Conservation (phyloP, 139 green algal species). For the Ettlia oleoabundans region DNA sequence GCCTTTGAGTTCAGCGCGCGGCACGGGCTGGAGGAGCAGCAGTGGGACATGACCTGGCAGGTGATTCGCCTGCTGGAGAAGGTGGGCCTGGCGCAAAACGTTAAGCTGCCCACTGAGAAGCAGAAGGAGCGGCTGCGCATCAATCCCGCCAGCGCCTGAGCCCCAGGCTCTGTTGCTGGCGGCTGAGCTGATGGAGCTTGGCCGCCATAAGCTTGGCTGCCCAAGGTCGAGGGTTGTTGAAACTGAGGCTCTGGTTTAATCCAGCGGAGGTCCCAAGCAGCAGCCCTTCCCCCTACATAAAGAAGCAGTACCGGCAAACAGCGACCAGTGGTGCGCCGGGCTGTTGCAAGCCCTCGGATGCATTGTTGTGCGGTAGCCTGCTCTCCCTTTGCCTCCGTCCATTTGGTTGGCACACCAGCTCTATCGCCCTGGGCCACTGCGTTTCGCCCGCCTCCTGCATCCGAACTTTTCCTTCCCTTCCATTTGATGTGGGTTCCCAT, state of each 20-base stretch:
- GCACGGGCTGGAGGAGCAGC: slow-evolving; percentile 87
- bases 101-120: slow-evolving; percentile 90
- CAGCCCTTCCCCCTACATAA: too few species aligned
- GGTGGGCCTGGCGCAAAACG: slow-evolving; percentile 82
- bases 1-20: slow-evolving; percentile 87
- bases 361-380: too few species aligned
- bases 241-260: too few species aligned
- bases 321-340: too few species aligned
- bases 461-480: not conserved
- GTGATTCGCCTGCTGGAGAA: slow-evolving; percentile 71
- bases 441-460: not conserved
- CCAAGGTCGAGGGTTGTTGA: too few species aligned
- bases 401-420: too few species aligned
- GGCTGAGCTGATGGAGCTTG: too few species aligned
- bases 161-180: too few species aligned
- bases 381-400: not conserved
- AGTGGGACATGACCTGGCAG: slow-evolving; percentile 85
- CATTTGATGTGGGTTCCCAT: slow-evolving; percentile 15
- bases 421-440: too few species aligned
- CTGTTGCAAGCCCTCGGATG: too few species aligned
- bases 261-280: too few species aligned
- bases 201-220: not conserved
- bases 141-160: not conserved
- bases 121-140: slow-evolving; percentile 74
- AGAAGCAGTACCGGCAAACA: too few species aligned